Conservation (phyloP, 306 rosid genomes). For the Erythrophleum fordii region DNA sequence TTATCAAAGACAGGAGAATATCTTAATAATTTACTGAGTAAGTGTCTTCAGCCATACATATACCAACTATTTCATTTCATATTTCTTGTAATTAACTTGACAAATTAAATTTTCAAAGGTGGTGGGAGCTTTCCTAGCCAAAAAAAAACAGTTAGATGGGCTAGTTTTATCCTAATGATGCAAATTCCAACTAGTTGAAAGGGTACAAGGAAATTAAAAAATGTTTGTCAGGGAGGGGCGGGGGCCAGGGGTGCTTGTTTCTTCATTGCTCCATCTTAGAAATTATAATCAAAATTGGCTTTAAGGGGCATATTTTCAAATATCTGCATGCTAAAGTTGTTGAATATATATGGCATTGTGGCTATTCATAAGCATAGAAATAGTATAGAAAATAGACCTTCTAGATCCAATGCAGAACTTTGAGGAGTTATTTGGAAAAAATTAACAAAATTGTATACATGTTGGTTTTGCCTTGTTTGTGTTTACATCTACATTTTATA, state of each 20-base stretch:
- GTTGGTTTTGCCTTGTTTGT: not conserved
- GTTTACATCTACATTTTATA: not conserved
- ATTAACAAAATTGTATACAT: not conserved
- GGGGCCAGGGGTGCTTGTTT: not conserved
- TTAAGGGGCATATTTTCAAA: not conserved
- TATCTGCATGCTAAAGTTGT: not conserved
- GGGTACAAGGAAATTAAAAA: not conserved
- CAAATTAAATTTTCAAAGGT: not conserved
- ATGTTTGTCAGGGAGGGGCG: not conserved
- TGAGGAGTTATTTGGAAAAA: not conserved
- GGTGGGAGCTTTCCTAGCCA: slow-evolving; percentile 6
- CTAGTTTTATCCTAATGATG: slow-evolving; percentile 14
- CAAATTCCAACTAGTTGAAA: slow-evolving; percentile 8
- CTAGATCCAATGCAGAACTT: not conserved
- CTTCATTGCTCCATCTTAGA: not conserved
- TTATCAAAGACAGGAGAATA: slow-evolving; percentile 2
- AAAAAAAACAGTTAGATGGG: not conserved
- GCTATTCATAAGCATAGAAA: not conserved
- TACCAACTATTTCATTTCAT: not conserved
- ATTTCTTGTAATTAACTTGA: not conserved
- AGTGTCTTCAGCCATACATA: slow-evolving; percentile 6
- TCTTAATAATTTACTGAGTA: slow-evolving; percentile 1
- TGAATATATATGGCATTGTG: not conserved
- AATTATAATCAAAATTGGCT: not conserved
- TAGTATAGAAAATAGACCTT: not conserved